Base-by-base conservation (phyloP, 2,329 filamentous ascomycete genomes). In the Teratosphaeria nubilosa region DNA sequence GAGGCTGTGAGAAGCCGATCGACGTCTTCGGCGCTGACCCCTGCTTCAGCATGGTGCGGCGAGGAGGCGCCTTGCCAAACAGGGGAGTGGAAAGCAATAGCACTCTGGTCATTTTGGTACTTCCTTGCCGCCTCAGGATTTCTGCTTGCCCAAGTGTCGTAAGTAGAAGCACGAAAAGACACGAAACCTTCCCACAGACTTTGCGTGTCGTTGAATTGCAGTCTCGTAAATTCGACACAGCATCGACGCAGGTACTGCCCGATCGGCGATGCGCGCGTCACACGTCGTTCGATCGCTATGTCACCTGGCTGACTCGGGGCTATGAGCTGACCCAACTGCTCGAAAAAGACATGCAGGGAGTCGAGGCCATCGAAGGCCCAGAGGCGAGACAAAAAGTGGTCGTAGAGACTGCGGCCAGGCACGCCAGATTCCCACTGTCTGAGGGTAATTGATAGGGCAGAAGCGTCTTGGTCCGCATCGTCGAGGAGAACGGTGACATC, bases 321-420 rank as follows among this genome's bases (percentile, higher is more conserved):
- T 16, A 64, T 48, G 1, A 48, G 52, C 77, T 53, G 75, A 75
- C 45, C 82, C 79, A 57, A 80, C 74, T 62, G 87, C 57, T 78
- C 78, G 54, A 94, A 73, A 32, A 89, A 74, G 25, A 74, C 72
- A 4, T 91, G 84, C n/a, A 97, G 75, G 0, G 85, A 83, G 73
- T 97, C 84, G 11, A 95, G 81, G 22, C 87, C 92, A 68, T 91
- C 85, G 63, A 97, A 83, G 16, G 81, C 80, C 92, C 94, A 97
- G 25, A 97, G 76, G 62, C 85, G 86, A 57, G 83, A 82, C 13
- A 97, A 80, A 58, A 96, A 89, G 1, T 87, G 77, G 69, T 97
- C 91, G 84, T 91, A 94, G n/a, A 96, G 75, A n/a, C 82, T 86
- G 53, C 88, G 82, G 2, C 90, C 90, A 0, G 90, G 87, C 58